Evolutionary conservation across 2,329 filamentous ascomycete genomes (phyloP), one percentile per base, ranked within the genome.

Genomic region (Fusarium sp.): DNA sequence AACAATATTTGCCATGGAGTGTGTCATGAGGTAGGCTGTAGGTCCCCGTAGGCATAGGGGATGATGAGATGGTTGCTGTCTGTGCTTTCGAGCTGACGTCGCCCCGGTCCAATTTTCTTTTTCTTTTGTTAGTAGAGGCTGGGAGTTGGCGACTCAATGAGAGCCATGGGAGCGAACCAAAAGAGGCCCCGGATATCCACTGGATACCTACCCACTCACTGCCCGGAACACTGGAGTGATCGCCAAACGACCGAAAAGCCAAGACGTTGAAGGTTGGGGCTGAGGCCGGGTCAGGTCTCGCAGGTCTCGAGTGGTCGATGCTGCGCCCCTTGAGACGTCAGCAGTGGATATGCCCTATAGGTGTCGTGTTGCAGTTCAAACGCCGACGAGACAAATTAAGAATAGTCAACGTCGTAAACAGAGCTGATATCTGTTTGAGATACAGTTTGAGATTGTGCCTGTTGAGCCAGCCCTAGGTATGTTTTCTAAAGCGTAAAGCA

Each of bases 251-350:
- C 57, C 56, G 37, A 68, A 45, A 69, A 69, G 66, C 60, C 60
- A 70, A 66, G 60, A 38, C 54, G 33, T 45, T 16, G 25, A 63
- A 33, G 42, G 27, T 39, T 63, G 54, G 42, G 55, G 49, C 49
- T 46, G 54, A 31, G n/a, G 19, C 21, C 19, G 52, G 52, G 27
- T 31, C 42, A 16, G 60, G 60, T 35, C 38, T 60, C 56, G 55
- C 42, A 16, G 60, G 60, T 35, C 38, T 60, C 56, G 55, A 25
- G 60, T 35, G 44, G 51, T 49, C 27, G 65, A 59, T 70, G 64
- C 75, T 77, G 75, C 72, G 75, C 75, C 75, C 74, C 75, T 42
- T 48, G 73, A 75, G 65, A 76, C 75, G 75, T 77, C 75, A 77
- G 75, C 75, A 76, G 73, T 77, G 75, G 62, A 68, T 54, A 49